Evolutionary conservation across 2,329 filamentous ascomycete genomes (phyloP).

Genomic region (Penicillium sp.): DNA sequence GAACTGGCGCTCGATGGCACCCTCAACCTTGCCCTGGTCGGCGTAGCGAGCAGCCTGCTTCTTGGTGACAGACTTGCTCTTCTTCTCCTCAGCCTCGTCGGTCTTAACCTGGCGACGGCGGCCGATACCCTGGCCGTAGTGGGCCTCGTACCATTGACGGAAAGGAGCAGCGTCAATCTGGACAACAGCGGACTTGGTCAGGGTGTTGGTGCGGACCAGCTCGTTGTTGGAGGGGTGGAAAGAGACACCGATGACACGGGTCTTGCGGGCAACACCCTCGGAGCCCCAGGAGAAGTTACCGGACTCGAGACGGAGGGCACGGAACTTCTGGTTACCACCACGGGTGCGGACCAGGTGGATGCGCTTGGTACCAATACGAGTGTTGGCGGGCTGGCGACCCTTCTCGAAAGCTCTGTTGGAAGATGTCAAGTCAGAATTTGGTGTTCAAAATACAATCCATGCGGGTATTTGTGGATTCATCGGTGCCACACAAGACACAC

Average conservation of each 20-base stretch:
- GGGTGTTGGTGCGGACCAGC: slow-evolving; percentile 99
- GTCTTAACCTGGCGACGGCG: slow-evolving; percentile 84
- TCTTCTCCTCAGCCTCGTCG: slow-evolving; percentile 68
- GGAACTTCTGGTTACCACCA: slow-evolving; percentile 99
- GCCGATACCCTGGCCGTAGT: slow-evolving; percentile 91
- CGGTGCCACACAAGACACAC: not conserved
- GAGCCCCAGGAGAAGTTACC: slow-evolving; percentile 99
- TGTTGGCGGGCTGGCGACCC: slow-evolving; percentile 98
- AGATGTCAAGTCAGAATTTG: slow-evolving; percentile 60
- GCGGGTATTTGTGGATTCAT: not conserved
- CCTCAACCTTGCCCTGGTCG: slow-evolving; percentile 87
- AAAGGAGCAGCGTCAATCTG: slow-evolving; percentile 98
- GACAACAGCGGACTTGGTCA: slow-evolving; percentile 98
- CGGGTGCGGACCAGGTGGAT: slow-evolving; percentile 96
- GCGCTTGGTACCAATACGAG: slow-evolving; percentile 96
- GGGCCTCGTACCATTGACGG: slow-evolving; percentile 99
- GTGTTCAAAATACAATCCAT: not conserved
- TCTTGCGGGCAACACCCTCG: slow-evolving; percentile 97
- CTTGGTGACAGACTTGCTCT: slow-evolving; percentile 92
- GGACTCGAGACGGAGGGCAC: slow-evolving; percentile 95
- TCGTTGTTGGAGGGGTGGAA: slow-evolving; percentile 99
- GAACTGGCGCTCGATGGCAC: slow-evolving; percentile 94
- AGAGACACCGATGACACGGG: slow-evolving; percentile 95
- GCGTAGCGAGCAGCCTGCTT: slow-evolving; percentile 91
- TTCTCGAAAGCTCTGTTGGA: slow-evolving; percentile 98